Conservation (phyloP, 768 basidiomycete species). For the Pleurotus tuoliensis region DNA sequence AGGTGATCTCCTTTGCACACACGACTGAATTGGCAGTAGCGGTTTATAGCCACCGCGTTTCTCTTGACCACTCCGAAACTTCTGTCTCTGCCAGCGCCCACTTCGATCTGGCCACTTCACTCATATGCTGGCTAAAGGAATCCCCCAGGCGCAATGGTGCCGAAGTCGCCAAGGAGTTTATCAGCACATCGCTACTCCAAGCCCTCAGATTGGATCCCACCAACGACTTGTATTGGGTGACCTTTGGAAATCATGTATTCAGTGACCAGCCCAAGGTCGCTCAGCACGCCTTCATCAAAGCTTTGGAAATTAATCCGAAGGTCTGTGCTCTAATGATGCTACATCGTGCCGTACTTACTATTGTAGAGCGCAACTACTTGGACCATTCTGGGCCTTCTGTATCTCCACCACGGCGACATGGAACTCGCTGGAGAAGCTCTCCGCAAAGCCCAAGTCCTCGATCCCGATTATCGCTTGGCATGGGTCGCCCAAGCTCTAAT, state of each 20-base stretch:
- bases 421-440: slow-evolving; percentile 87
- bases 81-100: slow-evolving; percentile 52
- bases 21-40: slow-evolving; percentile 47
- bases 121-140: slow-evolving; percentile 45
- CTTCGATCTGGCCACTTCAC: slow-evolving; percentile 68
- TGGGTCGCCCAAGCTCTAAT: slow-evolving; percentile 90
- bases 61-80: slow-evolving; percentile 52
- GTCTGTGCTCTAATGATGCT: slow-evolving; percentile 30
- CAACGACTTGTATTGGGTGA: slow-evolving; percentile 77
- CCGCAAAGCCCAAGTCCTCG: slow-evolving; percentile 82
- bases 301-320: slow-evolving; percentile 83
- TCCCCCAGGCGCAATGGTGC: slow-evolving; percentile 25
- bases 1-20: slow-evolving; percentile 16
- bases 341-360: slow-evolving; percentile 1
- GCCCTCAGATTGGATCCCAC: slow-evolving; percentile 71
- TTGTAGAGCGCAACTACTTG: slow-evolving; percentile 69
- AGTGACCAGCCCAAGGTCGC: slow-evolving; percentile 62
- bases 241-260: slow-evolving; percentile 74
- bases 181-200: slow-evolving; percentile 54
- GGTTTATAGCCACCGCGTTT: slow-evolving; percentile 58
- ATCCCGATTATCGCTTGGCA: slow-evolving; percentile 83
- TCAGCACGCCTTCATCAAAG: slow-evolving; percentile 90
- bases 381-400: slow-evolving; percentile 87
- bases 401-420: slow-evolving; percentile 70
- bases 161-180: slow-evolving; percentile 34